Conservation (phyloP, 169 alveolate species). For the Plasmodium vivax region DNA sequence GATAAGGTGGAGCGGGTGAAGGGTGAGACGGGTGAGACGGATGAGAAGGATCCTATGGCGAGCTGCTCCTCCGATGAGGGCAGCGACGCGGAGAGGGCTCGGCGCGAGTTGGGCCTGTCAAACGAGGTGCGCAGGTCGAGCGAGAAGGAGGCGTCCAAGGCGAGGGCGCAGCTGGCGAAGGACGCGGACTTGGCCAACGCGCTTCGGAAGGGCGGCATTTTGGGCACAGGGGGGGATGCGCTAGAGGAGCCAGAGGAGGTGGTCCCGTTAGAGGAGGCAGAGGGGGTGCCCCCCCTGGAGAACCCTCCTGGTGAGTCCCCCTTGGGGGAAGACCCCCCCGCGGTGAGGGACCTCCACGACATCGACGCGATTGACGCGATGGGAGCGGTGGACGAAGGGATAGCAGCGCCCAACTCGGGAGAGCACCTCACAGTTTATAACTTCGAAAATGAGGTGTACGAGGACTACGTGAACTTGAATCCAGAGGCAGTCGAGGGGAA, state of each 20-base stretch:
- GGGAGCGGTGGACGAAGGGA: background rate
- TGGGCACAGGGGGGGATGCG: background rate
- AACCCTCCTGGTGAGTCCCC: no score
- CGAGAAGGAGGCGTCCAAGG: constrained; percentile 22
- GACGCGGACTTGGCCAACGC: constrained; percentile 31
- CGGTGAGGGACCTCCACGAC: background rate
- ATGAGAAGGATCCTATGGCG: background rate
- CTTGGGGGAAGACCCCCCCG: background rate
- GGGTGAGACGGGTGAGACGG: no score
- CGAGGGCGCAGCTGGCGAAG: constrained; percentile 12
- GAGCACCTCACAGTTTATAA: constrained; percentile 31
- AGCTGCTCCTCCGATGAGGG: constrained; percentile 5
- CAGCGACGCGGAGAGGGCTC: background rate
- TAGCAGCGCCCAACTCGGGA: background rate
- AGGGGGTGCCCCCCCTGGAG: no score
- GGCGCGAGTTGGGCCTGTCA: background rate
- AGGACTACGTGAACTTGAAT: constrained; percentile 8
- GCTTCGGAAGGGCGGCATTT: background rate
- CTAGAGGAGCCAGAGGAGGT: no score
- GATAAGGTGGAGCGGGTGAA: background rate
- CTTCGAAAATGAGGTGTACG: constrained; percentile 30
- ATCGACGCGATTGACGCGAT: background rate
- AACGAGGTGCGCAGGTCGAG: background rate
- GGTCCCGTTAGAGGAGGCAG: no score
- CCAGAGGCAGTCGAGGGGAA: background rate